A percentile compares a stretch with the other conserved stretches of the same genome.
Conservation (phyloP, 495 filamentous ascomycete species). For the Podospora anserina region DNA sequence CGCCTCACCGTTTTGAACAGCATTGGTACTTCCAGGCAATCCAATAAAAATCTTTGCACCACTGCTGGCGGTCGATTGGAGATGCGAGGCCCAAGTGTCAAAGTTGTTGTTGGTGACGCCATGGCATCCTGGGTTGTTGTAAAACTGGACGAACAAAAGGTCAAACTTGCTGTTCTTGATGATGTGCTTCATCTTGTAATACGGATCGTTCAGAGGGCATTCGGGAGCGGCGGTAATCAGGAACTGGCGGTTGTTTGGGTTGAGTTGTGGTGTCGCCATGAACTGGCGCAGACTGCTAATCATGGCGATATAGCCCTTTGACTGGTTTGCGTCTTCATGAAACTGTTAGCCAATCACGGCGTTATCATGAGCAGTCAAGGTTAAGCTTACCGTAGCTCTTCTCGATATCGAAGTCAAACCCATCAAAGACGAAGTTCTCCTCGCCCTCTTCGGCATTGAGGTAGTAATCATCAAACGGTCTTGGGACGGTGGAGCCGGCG, state of each 20-base stretch:
- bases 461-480: slow-evolving; percentile 61
- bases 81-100: slow-evolving; percentile 57
- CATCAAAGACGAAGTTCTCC: slow-evolving; percentile 48
- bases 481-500: slow-evolving; percentile 32
- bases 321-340: slow-evolving; percentile 16
- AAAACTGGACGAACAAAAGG: slow-evolving; percentile 68
- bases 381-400: slow-evolving; percentile 26
- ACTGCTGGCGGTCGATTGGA: slow-evolving; percentile 51
- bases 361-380: neutral
- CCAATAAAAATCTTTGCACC: slow-evolving; percentile 62
- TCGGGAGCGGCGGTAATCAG: slow-evolving; percentile 66
- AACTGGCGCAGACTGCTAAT: slow-evolving; percentile 53
- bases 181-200: slow-evolving; percentile 53
- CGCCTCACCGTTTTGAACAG: slow-evolving; percentile 12
- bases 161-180: slow-evolving; percentile 56
- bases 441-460: slow-evolving; percentile 31
- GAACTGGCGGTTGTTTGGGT: slow-evolving; percentile 29
- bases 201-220: slow-evolving; percentile 53
- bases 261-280: slow-evolving; percentile 31
- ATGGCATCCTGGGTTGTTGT: slow-evolving; percentile 63
- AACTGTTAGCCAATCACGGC: neutral
- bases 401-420: slow-evolving; percentile 70
- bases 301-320: slow-evolving; percentile 38
- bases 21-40: slow-evolving; percentile 43
- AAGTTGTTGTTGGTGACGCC: slow-evolving; percentile 57